Base-by-base conservation (phyloP, 306 rosid species). In the Ormosia emarginata region DNA sequence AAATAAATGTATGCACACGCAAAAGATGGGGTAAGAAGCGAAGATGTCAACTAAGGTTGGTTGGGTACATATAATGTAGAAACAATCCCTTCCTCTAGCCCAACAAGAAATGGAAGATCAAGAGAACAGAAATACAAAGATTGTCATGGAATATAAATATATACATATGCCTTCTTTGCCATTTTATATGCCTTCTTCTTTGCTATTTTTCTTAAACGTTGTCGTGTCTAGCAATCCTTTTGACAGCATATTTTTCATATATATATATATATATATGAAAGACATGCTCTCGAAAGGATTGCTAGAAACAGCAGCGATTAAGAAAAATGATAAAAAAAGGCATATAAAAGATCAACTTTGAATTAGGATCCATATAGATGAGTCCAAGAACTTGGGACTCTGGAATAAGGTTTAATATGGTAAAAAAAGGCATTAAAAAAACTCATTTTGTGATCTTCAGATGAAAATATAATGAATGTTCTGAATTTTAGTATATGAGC, bases 71-170 rank as follows among this genome's bases (percentile, higher is more conserved):
- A 13, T 18, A 80, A 62, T 29, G 40, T 39, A 37, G 72, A 73
- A 73, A 66, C 14, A 53, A 29, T 39, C 47, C 11, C 49, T n/a
- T n/a, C 62, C 49, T 33, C 47, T 15, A 62, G 7, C 80, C 71
- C 47, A 61, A 75, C 44, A 79, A 44, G 63, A 70, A 79, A 70
- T 15, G 71, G 71, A 34, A 30, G 52, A 18, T 55, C 32, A 66
- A 46, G 46, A 79, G 63, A 71, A 44, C 12, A 32, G 15, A 47
- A 34, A 33, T 53, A 46, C 37, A 17, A 57, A 24, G 77, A 34
- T 4, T 37, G 41, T 37, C 41, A 37, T 37, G 41, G 41, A 6
- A 24, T 24, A 24, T 24, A 24, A 6, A 24, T 24, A 24, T 24
- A 24, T 24, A 24, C 24, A 24, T 24, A 24, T 24, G 24, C 24